Percentiles rank a stretch among this genome's conserved stretches.
These are phyloP conservation scores for Saccharum officinarum DNA, from an alignment of 176 grass and related monocot genomes.

Conservation along the genomic window DNA sequence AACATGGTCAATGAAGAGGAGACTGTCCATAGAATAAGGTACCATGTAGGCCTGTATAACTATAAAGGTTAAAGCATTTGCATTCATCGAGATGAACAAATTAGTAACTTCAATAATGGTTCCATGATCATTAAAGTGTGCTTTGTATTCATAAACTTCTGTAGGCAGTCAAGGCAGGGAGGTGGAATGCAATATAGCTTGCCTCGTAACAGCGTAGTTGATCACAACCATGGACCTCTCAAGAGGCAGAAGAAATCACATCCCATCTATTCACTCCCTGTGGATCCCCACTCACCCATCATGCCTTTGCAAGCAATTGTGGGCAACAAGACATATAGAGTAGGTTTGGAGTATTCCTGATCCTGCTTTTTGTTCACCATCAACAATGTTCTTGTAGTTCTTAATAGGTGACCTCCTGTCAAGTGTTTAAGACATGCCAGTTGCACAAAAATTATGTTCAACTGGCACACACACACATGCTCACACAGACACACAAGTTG, in stretches of 20 bases:
- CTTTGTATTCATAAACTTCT: conserved; percentile 8
- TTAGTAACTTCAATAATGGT: not conserved
- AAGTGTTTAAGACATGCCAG: not conserved
- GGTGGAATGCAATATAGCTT: conserved; percentile 34
- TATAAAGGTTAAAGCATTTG: not conserved
- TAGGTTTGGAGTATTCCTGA: conserved; percentile 34
- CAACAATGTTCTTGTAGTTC: not conserved
- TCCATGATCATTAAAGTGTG: not conserved
- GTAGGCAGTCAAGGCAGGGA: conserved; percentile 56
- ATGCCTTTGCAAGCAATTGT: conserved; percentile 21
- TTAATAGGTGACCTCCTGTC: not conserved
- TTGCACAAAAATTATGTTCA: not conserved
- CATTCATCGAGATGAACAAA: not conserved
- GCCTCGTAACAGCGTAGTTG: conserved; percentile 10
- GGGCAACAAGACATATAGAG: conserved; percentile 45
- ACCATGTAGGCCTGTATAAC: not conserved
- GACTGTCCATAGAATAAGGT: conserved; percentile 51
- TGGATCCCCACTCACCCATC: conserved; percentile 21
- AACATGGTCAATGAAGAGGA: conserved; percentile 72
- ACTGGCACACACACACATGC: not conserved
- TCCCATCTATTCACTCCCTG: conserved; percentile 6
- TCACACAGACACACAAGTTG: not conserved
- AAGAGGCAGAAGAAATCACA: conserved; percentile 46
- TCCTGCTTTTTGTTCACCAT: not conserved
- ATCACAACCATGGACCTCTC: conserved; percentile 37